Conservation (phyloP, 2,329 filamentous ascomycete genomes). For the Microdochium trichocladiopsis region DNA sequence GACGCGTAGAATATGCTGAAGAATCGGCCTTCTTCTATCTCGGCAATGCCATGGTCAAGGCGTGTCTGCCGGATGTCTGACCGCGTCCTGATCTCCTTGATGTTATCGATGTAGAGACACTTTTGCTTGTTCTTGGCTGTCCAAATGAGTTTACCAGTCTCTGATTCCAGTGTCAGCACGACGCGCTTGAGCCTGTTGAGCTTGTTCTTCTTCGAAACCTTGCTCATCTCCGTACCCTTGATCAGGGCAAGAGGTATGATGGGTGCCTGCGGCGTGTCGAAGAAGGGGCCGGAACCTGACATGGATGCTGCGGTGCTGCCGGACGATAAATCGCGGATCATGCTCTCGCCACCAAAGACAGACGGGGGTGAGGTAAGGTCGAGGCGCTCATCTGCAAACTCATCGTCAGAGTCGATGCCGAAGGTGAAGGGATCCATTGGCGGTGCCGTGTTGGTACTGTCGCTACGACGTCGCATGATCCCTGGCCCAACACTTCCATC, state of each 20-base stretch:
- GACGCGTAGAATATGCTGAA: constrained; percentile 86
- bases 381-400: constrained; percentile 43
- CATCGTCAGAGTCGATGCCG: constrained; percentile 50
- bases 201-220: constrained; percentile 78
- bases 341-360: constrained; percentile 32
- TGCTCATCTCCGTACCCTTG: constrained; percentile 70
- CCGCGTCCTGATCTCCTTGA: constrained; percentile 81
- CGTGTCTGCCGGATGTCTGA: constrained; percentile 83
- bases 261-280: constrained; percentile 50
- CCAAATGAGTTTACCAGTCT: constrained; percentile 84
- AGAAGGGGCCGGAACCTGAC: constrained; percentile 27
- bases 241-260: constrained; percentile 72
- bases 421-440: constrained; percentile 34
- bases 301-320: constrained; percentile 40
- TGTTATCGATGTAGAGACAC: constrained; percentile 89
- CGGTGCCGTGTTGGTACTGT: constrained; percentile 71
- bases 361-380: constrained; percentile 30
- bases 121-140: constrained; percentile 73
- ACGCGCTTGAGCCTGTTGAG: constrained; percentile 57
- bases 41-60: constrained; percentile 68
- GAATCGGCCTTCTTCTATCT: constrained; percentile 64
- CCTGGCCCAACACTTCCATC: constrained; percentile 87
- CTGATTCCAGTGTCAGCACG: constrained; percentile 65
- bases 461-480: constrained; percentile 79
- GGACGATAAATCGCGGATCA: constrained; percentile 37